Evolutionary conservation across 495 filamentous ascomycete genomes (phyloP).

Genomic region (Apodospora peruviana): DNA sequence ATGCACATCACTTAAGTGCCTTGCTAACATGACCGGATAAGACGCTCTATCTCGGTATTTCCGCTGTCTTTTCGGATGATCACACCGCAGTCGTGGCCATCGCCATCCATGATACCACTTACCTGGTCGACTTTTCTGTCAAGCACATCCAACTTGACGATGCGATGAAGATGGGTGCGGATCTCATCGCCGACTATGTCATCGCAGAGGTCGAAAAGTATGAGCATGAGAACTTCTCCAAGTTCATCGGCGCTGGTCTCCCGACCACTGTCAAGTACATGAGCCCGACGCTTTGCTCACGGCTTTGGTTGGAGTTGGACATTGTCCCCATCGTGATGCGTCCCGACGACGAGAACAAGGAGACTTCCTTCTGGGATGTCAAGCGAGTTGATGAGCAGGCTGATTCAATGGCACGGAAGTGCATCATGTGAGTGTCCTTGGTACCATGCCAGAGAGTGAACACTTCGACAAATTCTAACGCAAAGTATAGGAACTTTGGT

Average conservation of each 20-base stretch:
- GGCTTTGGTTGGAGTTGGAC: constrained; percentile 77
- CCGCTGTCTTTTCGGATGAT: constrained; percentile 45
- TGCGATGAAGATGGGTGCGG: constrained; percentile 28
- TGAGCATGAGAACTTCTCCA: constrained; percentile 56
- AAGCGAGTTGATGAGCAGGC: constrained; percentile 75
- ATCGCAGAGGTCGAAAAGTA: constrained; percentile 50
- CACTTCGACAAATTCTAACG: not conserved
- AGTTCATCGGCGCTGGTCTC: constrained; percentile 61
- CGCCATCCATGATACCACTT: constrained; percentile 71
- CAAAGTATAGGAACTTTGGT: constrained; percentile 58
- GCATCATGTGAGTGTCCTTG: constrained; percentile 49
- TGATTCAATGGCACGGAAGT: constrained; percentile 80
- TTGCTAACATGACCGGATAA: constrained; percentile 19
- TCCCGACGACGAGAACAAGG: constrained; percentile 37
- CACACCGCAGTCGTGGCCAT: constrained; percentile 54
- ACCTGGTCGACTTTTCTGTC: constrained; percentile 70
- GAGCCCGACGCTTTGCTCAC: constrained; percentile 58
- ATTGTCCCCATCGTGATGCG: constrained; percentile 62
- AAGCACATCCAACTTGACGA: constrained; percentile 41
- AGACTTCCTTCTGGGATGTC: constrained; percentile 43
- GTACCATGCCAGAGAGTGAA: not conserved
- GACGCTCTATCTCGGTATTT: constrained; percentile 62
- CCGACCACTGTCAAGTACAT: constrained; percentile 45
- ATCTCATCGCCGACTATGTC: constrained; percentile 49
- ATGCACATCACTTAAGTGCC: too few species aligned